A percentile compares a stretch with the other conserved stretches of the same genome.
These are phyloP conservation scores for Metschnikowia borealis DNA, from an alignment of 805 yeast genomes.

Conservation along the genomic window DNA sequence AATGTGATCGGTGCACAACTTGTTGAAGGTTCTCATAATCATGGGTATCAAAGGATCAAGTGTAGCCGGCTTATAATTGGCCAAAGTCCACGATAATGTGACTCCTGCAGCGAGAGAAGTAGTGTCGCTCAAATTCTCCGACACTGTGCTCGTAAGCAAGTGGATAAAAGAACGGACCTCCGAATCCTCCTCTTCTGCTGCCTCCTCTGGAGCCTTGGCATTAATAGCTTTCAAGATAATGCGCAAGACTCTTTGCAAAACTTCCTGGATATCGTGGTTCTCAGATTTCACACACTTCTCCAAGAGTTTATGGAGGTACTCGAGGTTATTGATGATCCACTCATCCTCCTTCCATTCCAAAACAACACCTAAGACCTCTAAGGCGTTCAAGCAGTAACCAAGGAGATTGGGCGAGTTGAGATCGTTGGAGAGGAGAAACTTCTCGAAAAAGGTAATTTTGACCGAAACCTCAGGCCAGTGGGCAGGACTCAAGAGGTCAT, in stretches of 20 bases:
- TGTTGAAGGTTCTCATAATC: slow-evolving; percentile 83
- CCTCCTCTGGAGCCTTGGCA: slow-evolving; percentile 34
- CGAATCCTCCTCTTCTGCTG: slow-evolving; percentile 51
- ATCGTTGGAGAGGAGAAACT: slow-evolving; percentile 77
- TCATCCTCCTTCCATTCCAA: slow-evolving; percentile 69
- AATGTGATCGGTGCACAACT: slow-evolving; percentile 82
- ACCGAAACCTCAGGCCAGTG: slow-evolving; percentile 91
- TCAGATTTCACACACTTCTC: slow-evolving; percentile 80
- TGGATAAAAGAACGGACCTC: slow-evolving; percentile 60
- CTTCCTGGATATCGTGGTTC: slow-evolving; percentile 83
- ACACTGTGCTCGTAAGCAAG: slow-evolving; percentile 60
- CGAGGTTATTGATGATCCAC: slow-evolving; percentile 76
- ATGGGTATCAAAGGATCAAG: slow-evolving; percentile 72
- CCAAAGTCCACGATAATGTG: slow-evolving; percentile 76
- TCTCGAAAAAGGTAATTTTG: slow-evolving; percentile 81
- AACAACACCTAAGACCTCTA: slow-evolving; percentile 83
- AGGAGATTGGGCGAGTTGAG: slow-evolving; percentile 62
- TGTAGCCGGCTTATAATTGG: slow-evolving; percentile 65
- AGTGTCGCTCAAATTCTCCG: slow-evolving; percentile 72
- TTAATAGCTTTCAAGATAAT: slow-evolving; percentile 65
- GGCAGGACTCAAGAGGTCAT: slow-evolving; percentile 63
- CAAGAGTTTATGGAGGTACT: slow-evolving; percentile 64
- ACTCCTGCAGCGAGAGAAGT: slow-evolving; percentile 86
- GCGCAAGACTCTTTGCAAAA: slow-evolving; percentile 69
- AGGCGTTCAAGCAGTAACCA: slow-evolving; percentile 82